Evolutionary conservation across 2,329 filamentous ascomycete species (phyloP), one percentile per base, ranked within the genome.

Genomic region (Claviceps arundinis): DNA sequence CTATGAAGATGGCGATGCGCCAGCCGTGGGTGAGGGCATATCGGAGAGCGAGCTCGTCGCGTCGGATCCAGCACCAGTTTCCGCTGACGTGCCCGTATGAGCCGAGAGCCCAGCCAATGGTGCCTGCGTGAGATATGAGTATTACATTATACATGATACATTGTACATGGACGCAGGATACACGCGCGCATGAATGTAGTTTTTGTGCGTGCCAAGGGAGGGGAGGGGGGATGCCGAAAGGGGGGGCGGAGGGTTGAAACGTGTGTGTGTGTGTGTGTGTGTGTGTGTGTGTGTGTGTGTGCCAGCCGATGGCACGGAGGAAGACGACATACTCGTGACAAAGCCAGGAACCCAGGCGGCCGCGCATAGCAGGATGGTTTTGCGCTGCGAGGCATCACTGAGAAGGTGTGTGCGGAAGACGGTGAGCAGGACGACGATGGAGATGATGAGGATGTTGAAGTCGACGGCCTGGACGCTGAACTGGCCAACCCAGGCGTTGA

Each of bases 401-500:
- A 68, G 57, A 41, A 64, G 62, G 3, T 65, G 63, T 50, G 60
- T 63, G 48, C 64, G 61, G 16, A 62, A 65, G 13, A 73, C 64
- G 0, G 68, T 69, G 37, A 70, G 61, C 11, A 72, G 62, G 4
- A 70, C 72, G 2, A 69, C 62, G 17, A 74, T 61, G 13, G 70
- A 64, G 26, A 74, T 74, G 38, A 70, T 66, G 14, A 74, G 62
- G 50, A 74, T 70, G 34, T 66, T 68, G 54, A 73, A 69, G 52
- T 70, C 68, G 24, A 64, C 63, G 3, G 68, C 67, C 57, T 74
- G 71, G 13, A 73, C 71, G 2, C 68, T 71, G 46, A 73, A 61
- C 51, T 74, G 73, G 24, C 70, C 70, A 40, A 73, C 55, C 60
- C 68, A 72, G 38, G 70, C 72, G 56, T 73, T 75, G 17, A 67